Base-by-base conservation (phyloP, 1,284 basidiomycete genomes). In the Chiua sp. region DNA sequence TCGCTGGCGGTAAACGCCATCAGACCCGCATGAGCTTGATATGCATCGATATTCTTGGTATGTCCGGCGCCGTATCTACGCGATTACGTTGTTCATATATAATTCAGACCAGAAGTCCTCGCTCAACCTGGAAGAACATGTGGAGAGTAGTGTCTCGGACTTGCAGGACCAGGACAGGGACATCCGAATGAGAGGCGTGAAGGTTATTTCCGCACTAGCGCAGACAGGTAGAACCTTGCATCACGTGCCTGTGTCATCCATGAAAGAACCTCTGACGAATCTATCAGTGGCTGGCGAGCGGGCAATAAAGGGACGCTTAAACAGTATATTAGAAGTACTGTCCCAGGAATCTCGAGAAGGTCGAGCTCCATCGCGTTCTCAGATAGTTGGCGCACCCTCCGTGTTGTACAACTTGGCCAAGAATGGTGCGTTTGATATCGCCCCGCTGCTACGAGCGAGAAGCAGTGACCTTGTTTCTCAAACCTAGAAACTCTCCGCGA, bases 21-120 rank as follows among this genome's bases (percentile, higher is more conserved):
- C 52, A 37, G 18, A 37, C 53, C 22, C 62, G 55, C 7, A 55
- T 42, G 47, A n/a, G 39, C 23, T 37, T 57, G 47, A 35, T 53
- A n/a, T 57, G 39, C 39, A 46, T 63, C 18, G 49, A 63, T 3
- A 47, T 42, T 13, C 37, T 63, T 8, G 54, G 62, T 63, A 46
- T 37, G 54, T 53, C 4, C 11, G 8, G 2, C 2, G 6, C 16
- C 18, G 2, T 10, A n/a, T 3, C 15, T 16, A 15, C 30, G 2
- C 28, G 18, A 37, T n/a, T 32, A 32, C 30, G 4, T 30, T 32
- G 30, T 32, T 32, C 30, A 32, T 18, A 18, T 18, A 7, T 47
- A 10, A 7, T 16, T 6, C 12, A 55, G 47, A 35, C 5, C 39
- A 26, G 4, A 55, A 35, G 7, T 3, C 33, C 13, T 22, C 26